Conservation (phyloP, 352 stramenopile genomes). For the Globisporangium acanthophoron region DNA sequence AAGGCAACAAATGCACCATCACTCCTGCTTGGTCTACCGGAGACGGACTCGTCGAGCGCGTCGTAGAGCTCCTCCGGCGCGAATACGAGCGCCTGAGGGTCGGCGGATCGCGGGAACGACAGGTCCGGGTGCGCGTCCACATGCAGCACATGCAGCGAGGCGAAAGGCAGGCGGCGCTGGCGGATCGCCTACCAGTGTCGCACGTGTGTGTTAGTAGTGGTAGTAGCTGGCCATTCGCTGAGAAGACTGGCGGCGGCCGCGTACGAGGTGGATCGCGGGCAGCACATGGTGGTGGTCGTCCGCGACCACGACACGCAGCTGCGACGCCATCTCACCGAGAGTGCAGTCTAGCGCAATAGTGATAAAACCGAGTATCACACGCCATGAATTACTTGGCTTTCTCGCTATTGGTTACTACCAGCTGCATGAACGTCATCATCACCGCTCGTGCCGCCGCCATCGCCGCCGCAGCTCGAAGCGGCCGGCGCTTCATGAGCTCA, state of each 20-base stretch:
- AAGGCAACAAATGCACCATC: background rate
- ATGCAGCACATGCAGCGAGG: slow-evolving; percentile 64
- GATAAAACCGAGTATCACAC: no score
- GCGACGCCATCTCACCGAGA: background rate
- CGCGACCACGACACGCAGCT: slow-evolving; percentile 46
- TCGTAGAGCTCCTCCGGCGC: slow-evolving; percentile 70
- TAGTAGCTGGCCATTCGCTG: no score
- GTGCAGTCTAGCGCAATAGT: no score
- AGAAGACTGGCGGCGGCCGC: background rate
- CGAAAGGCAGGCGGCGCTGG: slow-evolving; percentile 57
- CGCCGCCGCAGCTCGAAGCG: background rate
- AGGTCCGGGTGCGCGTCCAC: slow-evolving; percentile 86
- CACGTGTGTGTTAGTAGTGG: no score
- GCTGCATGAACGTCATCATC: background rate
- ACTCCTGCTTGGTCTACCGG: slow-evolving; percentile 13
- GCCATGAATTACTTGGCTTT: no score
- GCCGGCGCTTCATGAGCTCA: slow-evolving; percentile 1
- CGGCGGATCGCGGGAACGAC: slow-evolving; percentile 46
- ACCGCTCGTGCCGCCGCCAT: background rate
- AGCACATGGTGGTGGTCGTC: slow-evolving; percentile 83
- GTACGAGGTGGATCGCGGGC: slow-evolving; percentile 57
- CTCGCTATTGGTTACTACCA: no score
- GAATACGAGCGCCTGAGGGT: slow-evolving; percentile 44
- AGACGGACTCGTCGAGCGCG: slow-evolving; percentile 47
- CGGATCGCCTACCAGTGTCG: slow-evolving; percentile 51